A percentile compares a stretch with the other conserved stretches of the same genome.
Evolutionary conservation across 164 flowering plant species (phyloP).

Genomic region (Liquidambar formosana): DNA sequence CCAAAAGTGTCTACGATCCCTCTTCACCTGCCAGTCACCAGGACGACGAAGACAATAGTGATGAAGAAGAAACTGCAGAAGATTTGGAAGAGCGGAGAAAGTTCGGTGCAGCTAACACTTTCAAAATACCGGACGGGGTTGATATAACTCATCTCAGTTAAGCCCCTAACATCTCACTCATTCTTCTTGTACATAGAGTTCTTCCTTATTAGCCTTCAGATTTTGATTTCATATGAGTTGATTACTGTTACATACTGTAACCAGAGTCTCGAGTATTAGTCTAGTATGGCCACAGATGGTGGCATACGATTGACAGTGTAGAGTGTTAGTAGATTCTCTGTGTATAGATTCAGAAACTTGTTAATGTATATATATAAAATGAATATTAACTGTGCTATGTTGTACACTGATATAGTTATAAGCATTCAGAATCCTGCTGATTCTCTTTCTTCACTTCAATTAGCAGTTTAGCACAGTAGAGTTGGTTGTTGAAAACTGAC

Average conservation of each 20-base stretch:
- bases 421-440: too few species aligned
- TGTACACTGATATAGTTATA: too few species aligned
- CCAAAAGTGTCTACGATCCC: conserved; percentile 66
- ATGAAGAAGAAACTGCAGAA: conserved; percentile 36
- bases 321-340: too few species aligned
- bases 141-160: conserved; percentile 6
- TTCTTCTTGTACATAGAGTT: neutral
- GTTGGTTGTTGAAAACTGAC: too few species aligned
- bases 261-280: too few species aligned
- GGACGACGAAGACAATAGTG: conserved; percentile 37
- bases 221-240: neutral
- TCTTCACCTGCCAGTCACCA: conserved; percentile 24
- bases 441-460: too few species aligned
- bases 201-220: neutral
- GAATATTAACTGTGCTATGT: too few species aligned
- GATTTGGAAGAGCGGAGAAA: conserved; percentile 28
- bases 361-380: too few species aligned
- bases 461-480: too few species aligned
- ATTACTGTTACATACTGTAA: neutral
- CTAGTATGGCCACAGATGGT: too few species aligned
- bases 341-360: too few species aligned
- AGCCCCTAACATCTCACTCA: neutral
- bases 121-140: conserved; percentile 23
- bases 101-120: conserved; percentile 39
- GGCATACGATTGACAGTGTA: too few species aligned